Conservation (phyloP, 192 early-diverging fungal species). For the Thoreauomyces humboldtii region DNA sequence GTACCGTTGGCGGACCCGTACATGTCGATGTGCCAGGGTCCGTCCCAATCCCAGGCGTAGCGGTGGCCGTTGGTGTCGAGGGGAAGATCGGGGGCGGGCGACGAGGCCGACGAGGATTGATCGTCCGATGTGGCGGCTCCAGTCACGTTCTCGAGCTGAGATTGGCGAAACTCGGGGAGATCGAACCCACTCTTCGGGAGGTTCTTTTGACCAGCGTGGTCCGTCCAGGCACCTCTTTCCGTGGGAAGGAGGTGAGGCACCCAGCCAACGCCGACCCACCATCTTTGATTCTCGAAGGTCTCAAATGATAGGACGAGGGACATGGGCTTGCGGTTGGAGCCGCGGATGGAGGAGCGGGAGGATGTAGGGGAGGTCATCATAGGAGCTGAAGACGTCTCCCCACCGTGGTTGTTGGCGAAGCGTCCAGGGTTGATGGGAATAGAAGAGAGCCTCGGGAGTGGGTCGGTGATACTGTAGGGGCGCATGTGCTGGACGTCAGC, state of each 20-base stretch:
- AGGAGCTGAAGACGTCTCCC: no score
- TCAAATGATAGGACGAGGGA: conserved; percentile 25
- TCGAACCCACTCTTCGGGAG: conserved; percentile 30
- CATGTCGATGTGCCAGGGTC: conserved; percentile 39
- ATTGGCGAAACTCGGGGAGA: conserved; percentile 10
- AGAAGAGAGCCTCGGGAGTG: neutral
- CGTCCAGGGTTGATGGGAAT: no score
- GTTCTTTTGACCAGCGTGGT: conserved; percentile 38
- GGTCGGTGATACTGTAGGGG: neutral
- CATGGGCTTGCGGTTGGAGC: conserved; percentile 26
- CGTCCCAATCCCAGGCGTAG: conserved; percentile 49
- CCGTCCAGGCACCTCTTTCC: conserved; percentile 61
- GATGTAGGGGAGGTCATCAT: neutral
- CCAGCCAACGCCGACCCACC: conserved; percentile 66
- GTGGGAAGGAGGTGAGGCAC: conserved; percentile 52
- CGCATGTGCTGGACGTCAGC: neutral
- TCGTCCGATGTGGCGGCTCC: neutral
- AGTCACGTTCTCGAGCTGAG: conserved; percentile 1
- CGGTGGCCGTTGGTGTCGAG: conserved; percentile 44
- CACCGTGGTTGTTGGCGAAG: no score
- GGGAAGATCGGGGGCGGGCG: conserved; percentile 28
- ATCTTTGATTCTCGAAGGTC: conserved; percentile 64
- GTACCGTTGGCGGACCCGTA: neutral
- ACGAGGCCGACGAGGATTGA: neutral
- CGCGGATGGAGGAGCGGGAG: conserved; percentile 24